A percentile compares a stretch with the other conserved stretches of the same genome.
Conservation (phyloP, 2,329 filamentous ascomycete species). For the Fusarium kyushuense region DNA sequence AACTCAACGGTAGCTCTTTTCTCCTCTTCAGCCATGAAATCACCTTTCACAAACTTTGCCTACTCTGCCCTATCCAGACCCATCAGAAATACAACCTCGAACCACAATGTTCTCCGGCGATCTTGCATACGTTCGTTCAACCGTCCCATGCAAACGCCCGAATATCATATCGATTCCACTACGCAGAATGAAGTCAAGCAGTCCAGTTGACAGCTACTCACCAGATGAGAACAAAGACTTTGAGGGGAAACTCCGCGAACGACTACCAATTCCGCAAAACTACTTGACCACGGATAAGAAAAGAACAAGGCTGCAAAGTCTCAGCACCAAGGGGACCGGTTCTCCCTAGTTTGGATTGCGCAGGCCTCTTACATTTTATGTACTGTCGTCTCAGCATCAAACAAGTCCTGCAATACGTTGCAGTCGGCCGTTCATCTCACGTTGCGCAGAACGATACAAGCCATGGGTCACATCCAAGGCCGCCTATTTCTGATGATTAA, state of each 20-base stretch:
- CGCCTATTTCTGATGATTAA: background rate
- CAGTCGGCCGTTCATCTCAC: background rate
- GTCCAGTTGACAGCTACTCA: background rate
- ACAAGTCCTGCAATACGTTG: background rate
- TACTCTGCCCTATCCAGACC: no score
- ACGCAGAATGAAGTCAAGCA: slow-evolving; percentile 3
- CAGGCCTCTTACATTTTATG: background rate
- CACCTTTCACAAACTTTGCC: background rate
- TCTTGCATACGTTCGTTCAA: slow-evolving; percentile 43
- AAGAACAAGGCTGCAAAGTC: background rate
- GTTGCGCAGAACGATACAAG: background rate
- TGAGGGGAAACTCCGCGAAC: background rate
- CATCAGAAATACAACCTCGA: background rate
- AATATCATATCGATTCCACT: slow-evolving; percentile 34
- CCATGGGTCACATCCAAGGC: background rate
- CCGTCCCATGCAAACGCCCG: background rate
- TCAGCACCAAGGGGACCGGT: background rate
- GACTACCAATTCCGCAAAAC: slow-evolving; percentile 1
- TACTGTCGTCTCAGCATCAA: background rate
- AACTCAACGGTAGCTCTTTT: background rate
- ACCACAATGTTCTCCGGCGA: slow-evolving; percentile 49
- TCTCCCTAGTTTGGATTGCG: background rate
- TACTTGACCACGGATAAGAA: background rate
- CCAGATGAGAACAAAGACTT: background rate
- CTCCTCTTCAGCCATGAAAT: background rate